Percentiles rank a stretch among this genome's conserved stretches.
Evolutionary conservation across 257 asterid species (phyloP).

Genomic region (Linaria vulgaris): DNA sequence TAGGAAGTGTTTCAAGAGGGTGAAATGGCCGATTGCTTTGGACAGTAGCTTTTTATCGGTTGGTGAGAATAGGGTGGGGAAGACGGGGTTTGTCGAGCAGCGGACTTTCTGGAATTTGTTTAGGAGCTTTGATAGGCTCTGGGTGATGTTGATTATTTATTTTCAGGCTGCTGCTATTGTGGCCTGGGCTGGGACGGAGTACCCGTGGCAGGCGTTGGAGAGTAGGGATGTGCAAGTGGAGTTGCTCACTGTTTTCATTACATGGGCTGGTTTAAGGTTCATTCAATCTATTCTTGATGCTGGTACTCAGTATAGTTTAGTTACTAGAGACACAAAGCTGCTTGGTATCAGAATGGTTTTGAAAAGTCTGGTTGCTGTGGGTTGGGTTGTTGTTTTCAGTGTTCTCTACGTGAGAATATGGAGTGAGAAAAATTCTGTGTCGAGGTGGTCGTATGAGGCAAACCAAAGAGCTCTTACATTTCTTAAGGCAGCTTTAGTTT

Average conservation of each 20-base stretch:
- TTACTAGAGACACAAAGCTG: slow-evolving; percentile 69
- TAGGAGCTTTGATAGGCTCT: slow-evolving; percentile 90
- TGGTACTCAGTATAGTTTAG: slow-evolving; percentile 95
- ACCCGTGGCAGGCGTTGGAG: slow-evolving; percentile 82
- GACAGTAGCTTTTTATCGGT: slow-evolving; percentile 66
- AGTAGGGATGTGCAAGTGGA: slow-evolving; percentile 69
- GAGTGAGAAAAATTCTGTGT: slow-evolving; percentile 70
- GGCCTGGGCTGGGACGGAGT: slow-evolving; percentile 69
- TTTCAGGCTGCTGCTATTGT: slow-evolving; percentile 87
- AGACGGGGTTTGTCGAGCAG: slow-evolving; percentile 89
- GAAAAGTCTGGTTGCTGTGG: slow-evolving; percentile 71
- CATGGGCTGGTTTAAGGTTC: slow-evolving; percentile 91
- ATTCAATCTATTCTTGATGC: slow-evolving; percentile 88
- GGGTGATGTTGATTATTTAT: slow-evolving; percentile 81
- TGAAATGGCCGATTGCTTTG: slow-evolving; percentile 87
- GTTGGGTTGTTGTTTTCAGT: slow-evolving; percentile 75
- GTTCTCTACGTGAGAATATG: slow-evolving; percentile 81
- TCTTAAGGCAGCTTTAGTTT: slow-evolving; percentile 76
- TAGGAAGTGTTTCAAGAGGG: slow-evolving; percentile 65
- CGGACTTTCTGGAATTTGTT: slow-evolving; percentile 95
- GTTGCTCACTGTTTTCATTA: slow-evolving; percentile 78
- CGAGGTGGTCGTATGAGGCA: slow-evolving; percentile 77
- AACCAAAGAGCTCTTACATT: slow-evolving; percentile 55
- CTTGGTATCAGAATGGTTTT: slow-evolving; percentile 83
- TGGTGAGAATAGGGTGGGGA: slow-evolving; percentile 74